Percentiles rank a stretch among this genome's conserved stretches.
These are phyloP conservation scores for Amanita pseudoporphyria DNA, from an alignment of 768 basidiomycete genomes.

Conservation along the genomic window DNA sequence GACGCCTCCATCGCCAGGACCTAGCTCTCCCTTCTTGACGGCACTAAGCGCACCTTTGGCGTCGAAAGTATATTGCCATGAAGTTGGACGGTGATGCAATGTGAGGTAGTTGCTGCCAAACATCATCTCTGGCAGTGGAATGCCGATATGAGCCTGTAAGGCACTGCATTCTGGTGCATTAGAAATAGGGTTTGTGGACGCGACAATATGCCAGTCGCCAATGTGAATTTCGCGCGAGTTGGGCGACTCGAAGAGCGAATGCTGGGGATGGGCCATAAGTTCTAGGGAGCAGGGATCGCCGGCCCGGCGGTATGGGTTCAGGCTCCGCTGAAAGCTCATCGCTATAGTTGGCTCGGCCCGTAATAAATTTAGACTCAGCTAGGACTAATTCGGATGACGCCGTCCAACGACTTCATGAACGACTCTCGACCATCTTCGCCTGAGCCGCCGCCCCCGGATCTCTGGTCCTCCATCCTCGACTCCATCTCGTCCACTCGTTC, in stretches of 20 bases:
- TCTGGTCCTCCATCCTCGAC: slow-evolving; percentile 92
- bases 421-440: slow-evolving; percentile 57
- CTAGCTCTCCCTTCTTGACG: slow-evolving; percentile 72
- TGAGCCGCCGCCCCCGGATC: slow-evolving; percentile 64
- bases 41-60: slow-evolving; percentile 54
- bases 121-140: slow-evolving; percentile 95
- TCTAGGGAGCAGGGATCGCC: slow-evolving; percentile 28
- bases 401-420: slow-evolving; percentile 22
- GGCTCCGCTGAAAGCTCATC: background rate
- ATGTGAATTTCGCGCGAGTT: slow-evolving; percentile 63
- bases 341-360: too few species aligned
- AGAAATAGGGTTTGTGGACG: slow-evolving; percentile 70
- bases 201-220: slow-evolving; percentile 58
- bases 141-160: slow-evolving; percentile 50
- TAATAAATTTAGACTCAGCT: background rate
- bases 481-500: slow-evolving; percentile 74
- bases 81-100: slow-evolving; percentile 54
- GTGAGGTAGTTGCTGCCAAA: slow-evolving; percentile 78
- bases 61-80: slow-evolving; percentile 59
- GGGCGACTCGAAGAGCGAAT: slow-evolving; percentile 59
- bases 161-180: slow-evolving; percentile 67
- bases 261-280: slow-evolving; percentile 47
- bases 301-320: too few species aligned
- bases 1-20: slow-evolving; percentile 80
- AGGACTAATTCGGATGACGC: background rate